phyloP scores from a whole-genome alignment of 495 filamentous ascomycete species.

The Pseudotulostoma volvatum region DNA sequence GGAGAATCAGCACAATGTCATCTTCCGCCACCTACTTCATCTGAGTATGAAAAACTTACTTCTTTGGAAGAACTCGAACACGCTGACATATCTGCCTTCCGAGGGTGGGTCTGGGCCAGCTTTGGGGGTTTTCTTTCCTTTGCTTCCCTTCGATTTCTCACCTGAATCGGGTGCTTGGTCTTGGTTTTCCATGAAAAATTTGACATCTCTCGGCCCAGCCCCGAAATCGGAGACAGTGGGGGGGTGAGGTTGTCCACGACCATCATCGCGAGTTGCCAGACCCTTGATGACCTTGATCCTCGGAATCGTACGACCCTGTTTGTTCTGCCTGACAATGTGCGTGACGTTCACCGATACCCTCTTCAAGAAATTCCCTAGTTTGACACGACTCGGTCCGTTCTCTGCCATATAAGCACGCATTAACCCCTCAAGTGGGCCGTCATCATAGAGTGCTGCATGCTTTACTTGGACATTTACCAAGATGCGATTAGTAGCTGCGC shows the following conservation, averaged over 20 bases:
- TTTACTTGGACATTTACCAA: constrained; percentile 44
- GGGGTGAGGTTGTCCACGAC: constrained; percentile 12
- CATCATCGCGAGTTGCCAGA: constrained; percentile 28
- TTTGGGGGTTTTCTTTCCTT: constrained; percentile 17
- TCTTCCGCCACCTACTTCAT: no score
- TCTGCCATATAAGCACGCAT: constrained; percentile 11
- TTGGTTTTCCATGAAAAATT: constrained; percentile 25
- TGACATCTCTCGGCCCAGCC: constrained; percentile 26
- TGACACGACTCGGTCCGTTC: constrained; percentile 6
- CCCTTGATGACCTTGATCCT: constrained; percentile 29
- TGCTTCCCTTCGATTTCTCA: constrained; percentile 13
- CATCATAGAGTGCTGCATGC: constrained; percentile 25
- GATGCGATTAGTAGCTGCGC: constrained; percentile 44
- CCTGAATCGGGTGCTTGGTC: not conserved
- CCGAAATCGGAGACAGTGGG: constrained; percentile 22
- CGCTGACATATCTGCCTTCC: constrained; percentile 24
- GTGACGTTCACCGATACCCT: constrained; percentile 25
- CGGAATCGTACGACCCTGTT: constrained; percentile 16
- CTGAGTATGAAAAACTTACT: no score
- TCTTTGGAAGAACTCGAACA: constrained; percentile 33
- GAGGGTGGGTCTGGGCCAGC: constrained; percentile 19
- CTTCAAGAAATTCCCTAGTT: constrained; percentile 28
- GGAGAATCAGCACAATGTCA: no score
- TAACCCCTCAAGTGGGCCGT: constrained; percentile 14
- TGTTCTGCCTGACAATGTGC: constrained; percentile 22